A percentile compares a stretch with the other conserved stretches of the same genome.
phyloP scores from a whole-genome alignment of 2,329 filamentous ascomycete genomes.

The Diplodia seriata region DNA sequence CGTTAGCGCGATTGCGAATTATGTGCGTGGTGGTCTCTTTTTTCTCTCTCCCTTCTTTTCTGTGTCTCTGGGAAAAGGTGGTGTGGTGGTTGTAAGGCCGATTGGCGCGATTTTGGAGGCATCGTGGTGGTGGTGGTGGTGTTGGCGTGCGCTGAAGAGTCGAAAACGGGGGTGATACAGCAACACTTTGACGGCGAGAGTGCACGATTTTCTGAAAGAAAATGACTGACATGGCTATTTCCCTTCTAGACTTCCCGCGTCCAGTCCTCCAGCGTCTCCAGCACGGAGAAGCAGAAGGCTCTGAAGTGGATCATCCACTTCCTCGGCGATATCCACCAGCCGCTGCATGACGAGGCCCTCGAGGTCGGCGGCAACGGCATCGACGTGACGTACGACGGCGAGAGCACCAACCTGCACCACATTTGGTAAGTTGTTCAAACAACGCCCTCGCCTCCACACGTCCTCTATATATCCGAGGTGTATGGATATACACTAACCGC shows the following conservation, averaged over 20 bases:
- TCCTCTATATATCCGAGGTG: no score
- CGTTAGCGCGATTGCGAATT: slow-evolving; percentile 62
- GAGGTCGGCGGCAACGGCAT: slow-evolving; percentile 54
- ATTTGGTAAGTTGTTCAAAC: not conserved
- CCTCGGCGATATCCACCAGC: slow-evolving; percentile 77
- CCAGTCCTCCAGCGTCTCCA: slow-evolving; percentile 40
- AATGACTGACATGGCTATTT: not conserved
- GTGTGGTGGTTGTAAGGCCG: not conserved
- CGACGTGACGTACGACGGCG: slow-evolving; percentile 52
- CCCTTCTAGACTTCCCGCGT: slow-evolving; percentile 48
- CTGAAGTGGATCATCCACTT: slow-evolving; percentile 60
- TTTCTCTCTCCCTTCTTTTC: not conserved
- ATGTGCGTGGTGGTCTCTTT: slow-evolving; percentile 39
- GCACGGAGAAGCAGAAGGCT: slow-evolving; percentile 51
- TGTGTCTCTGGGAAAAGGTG: not conserved
- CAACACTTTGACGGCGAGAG: not conserved
- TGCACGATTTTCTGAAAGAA: not conserved
- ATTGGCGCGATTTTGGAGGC: not conserved
- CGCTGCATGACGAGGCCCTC: slow-evolving; percentile 64
- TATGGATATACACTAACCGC: not conserved
- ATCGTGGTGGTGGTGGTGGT: not conserved
- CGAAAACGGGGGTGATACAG: not conserved
- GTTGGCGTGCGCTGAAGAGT: not conserved
- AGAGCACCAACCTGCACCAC: slow-evolving; percentile 43
- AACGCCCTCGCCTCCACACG: not conserved